phyloP scores from a whole-genome alignment of 805 yeast genomes.

The Hanseniaspora thailandica region DNA sequence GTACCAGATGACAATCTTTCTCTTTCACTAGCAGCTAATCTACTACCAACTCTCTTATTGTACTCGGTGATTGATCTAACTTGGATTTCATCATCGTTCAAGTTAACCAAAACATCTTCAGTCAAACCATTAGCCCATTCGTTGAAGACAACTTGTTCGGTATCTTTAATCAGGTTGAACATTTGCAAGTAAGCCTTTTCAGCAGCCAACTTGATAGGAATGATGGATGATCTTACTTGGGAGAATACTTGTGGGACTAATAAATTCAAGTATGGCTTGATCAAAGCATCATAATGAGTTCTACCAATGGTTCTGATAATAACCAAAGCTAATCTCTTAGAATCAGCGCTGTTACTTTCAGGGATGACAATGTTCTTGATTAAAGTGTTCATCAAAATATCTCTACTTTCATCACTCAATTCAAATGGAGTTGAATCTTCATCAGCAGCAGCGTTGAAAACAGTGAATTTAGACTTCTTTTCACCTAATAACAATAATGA shows the following conservation, averaged over 20 bases:
- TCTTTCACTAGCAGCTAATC: slow-evolving; percentile 77
- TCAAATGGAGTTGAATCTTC: slow-evolving; percentile 26
- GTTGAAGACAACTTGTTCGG: slow-evolving; percentile 40
- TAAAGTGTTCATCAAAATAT: slow-evolving; percentile 39
- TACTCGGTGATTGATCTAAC: slow-evolving; percentile 76
- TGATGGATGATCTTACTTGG: slow-evolving; percentile 74
- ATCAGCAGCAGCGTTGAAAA: slow-evolving; percentile 19
- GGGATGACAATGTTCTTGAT: slow-evolving; percentile 43
- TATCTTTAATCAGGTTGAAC: slow-evolving; percentile 62
- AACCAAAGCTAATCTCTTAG: slow-evolving; percentile 68
- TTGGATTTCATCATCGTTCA: slow-evolving; percentile 41
- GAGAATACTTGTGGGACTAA: slow-evolving; percentile 66
- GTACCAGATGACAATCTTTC: slow-evolving; percentile 86
- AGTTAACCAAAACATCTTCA: slow-evolving; percentile 30
- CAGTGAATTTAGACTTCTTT: slow-evolving; percentile 29
- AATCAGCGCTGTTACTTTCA: slow-evolving; percentile 52
- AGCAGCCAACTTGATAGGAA: slow-evolving; percentile 88
- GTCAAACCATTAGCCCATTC: slow-evolving; percentile 47
- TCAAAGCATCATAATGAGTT: slow-evolving; percentile 38
- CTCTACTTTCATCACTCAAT: slow-evolving; percentile 34
- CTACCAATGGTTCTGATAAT: slow-evolving; percentile 66
- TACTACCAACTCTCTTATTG: slow-evolving; percentile 75
- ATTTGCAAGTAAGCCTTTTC: slow-evolving; percentile 75
- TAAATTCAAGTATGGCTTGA: slow-evolving; percentile 42
- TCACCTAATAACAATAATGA: slow-evolving; percentile 44